Conservation (phyloP, 23 red algal species). For the Chondrus crispus region DNA sequence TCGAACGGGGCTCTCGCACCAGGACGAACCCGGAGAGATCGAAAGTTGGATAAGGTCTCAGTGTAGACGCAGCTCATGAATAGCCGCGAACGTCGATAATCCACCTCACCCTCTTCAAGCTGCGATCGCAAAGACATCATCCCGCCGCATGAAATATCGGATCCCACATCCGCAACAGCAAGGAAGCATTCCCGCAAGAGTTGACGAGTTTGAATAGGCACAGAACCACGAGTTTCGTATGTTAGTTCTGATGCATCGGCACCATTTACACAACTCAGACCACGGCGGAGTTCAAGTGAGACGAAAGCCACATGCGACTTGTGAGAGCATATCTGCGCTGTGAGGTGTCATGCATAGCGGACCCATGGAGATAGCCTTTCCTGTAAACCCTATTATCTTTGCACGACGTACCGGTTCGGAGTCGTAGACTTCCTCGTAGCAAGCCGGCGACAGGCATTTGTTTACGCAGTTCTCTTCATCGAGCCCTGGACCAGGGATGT, state of each 20-base stretch:
- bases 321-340: too few species aligned
- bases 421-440: constrained; percentile 23
- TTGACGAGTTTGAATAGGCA: too few species aligned
- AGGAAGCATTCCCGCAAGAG: too few species aligned
- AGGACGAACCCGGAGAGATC: background rate
- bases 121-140: background rate
- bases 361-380: too few species aligned
- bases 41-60: background rate
- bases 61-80: constrained; percentile 33
- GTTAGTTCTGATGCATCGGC: too few species aligned
- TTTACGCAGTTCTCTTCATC: constrained; percentile 37
- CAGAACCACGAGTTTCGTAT: too few species aligned
- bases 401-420: constrained; percentile 49
- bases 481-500: background rate
- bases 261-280: too few species aligned
- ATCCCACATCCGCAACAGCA: too few species aligned
- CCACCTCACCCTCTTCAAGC: constrained; percentile 51
- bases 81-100: background rate
- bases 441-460: constrained; percentile 12
- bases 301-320: too few species aligned
- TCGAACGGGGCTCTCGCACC: background rate
- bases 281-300: too few species aligned
- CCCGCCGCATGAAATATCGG: background rate
- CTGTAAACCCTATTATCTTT: too few species aligned
- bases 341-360: too few species aligned